phyloP scores from a whole-genome alignment of 164 flowering plant genomes.

The Stephania yunnanensis region DNA sequence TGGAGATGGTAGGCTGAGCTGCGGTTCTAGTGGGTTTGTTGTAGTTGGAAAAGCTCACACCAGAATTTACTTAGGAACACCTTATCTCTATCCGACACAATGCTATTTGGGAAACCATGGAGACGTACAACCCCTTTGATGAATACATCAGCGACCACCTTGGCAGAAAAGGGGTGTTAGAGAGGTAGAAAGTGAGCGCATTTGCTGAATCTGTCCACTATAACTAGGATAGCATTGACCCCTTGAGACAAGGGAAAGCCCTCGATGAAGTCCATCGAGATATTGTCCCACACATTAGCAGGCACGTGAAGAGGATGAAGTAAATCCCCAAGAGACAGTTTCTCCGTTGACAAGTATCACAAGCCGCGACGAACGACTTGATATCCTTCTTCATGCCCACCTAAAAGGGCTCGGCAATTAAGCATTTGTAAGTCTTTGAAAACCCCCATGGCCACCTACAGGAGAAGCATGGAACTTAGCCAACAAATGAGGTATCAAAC shows the following conservation, averaged over 20 bases:
- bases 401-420: background rate
- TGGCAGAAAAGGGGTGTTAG: background rate
- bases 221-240: background rate
- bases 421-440: background rate
- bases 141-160: no score
- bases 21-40: no score
- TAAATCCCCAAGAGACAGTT: background rate
- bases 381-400: background rate
- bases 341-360: no score
- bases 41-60: no score
- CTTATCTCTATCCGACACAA: no score
- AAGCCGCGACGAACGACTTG: background rate
- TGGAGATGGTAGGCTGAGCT: no score
- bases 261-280: constrained; percentile 4
- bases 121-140: no score
- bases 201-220: background rate
- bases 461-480: background rate
- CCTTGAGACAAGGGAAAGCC: background rate
- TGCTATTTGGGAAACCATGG: no score
- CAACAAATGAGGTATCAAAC: no score
- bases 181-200: background rate
- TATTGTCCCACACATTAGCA: background rate
- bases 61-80: no score
- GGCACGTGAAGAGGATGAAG: background rate
- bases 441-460: background rate